These are phyloP conservation scores for Stachybotrys echinatus DNA, from an alignment of 2,329 filamentous ascomycete genomes.

Conservation along the genomic window DNA sequence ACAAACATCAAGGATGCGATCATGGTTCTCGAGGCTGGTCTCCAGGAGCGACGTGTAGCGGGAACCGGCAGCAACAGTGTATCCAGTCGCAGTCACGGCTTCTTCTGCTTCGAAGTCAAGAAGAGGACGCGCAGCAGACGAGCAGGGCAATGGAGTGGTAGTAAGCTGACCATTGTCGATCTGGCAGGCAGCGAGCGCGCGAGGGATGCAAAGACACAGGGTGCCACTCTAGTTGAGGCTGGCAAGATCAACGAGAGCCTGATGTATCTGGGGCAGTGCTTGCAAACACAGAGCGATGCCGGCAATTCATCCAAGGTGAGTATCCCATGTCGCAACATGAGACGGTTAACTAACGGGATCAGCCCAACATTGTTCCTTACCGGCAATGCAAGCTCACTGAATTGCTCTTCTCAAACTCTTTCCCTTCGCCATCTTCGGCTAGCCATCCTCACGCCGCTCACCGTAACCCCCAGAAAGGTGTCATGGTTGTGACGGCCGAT, in stretches of 20 bases:
- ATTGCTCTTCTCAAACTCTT: constrained; percentile 78
- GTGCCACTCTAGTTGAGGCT: constrained; percentile 86
- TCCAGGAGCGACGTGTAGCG: constrained; percentile 80
- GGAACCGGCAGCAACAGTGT: constrained; percentile 92
- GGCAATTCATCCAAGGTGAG: constrained; percentile 67
- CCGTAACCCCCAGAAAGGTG: constrained; percentile 74
- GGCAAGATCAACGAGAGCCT: constrained; percentile 98
- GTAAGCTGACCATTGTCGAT: constrained; percentile 82
- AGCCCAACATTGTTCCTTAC: constrained; percentile 72
- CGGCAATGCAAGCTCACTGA: constrained; percentile 83
- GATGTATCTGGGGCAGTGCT: constrained; percentile 96
- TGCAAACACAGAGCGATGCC: constrained; percentile 88
- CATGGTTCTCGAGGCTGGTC: constrained; percentile 81
- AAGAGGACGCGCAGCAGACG: constrained; percentile 53
- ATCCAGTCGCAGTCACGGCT: constrained; percentile 88
- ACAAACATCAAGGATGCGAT: constrained; percentile 76
- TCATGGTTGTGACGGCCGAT: constrained; percentile 97
- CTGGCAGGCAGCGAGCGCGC: constrained; percentile 91
- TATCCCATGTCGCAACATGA: background rate
- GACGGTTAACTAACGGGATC: constrained; percentile 11
- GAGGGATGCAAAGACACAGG: constrained; percentile 87
- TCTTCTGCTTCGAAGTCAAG: constrained; percentile 94
- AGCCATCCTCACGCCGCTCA: constrained; percentile 31
- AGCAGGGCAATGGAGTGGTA: constrained; percentile 64
- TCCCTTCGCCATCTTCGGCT: constrained; percentile 53